These are phyloP conservation scores for Nectriaceae sp. DNA, from an alignment of 2,329 filamentous ascomycete genomes.

Conservation along the genomic window DNA sequence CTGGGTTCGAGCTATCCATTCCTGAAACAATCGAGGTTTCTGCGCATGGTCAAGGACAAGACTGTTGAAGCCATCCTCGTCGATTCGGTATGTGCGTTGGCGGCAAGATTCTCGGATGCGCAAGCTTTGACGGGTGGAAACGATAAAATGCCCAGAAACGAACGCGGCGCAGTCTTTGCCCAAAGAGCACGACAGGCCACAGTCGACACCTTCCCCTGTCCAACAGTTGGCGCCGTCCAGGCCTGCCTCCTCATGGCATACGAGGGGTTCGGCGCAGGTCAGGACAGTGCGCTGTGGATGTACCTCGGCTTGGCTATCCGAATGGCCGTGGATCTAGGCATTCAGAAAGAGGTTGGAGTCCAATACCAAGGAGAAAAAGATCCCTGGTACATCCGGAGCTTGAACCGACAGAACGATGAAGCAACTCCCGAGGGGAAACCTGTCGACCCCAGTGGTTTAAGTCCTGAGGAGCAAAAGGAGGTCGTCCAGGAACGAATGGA, in stretches of 20 bases:
- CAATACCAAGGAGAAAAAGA: conserved; percentile 58
- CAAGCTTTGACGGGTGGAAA: conserved; percentile 50
- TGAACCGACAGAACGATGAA: conserved; percentile 39
- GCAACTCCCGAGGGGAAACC: conserved; percentile 43
- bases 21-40: conserved; percentile 70
- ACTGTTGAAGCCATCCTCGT: conserved; percentile 81
- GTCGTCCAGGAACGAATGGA: conserved; percentile 82
- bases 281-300: conserved; percentile 92
- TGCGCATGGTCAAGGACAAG: conserved; percentile 78
- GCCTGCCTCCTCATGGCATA: conserved; percentile 83
- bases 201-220: conserved; percentile 80
- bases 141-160: conserved; percentile 55
- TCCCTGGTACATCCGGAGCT: conserved; percentile 49
- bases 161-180: conserved; percentile 77
- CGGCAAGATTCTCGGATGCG: conserved; percentile 76
- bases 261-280: conserved; percentile 84
- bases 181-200: conserved; percentile 81
- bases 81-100: conserved; percentile 80
- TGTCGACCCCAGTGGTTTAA: conserved; percentile 44
- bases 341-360: conserved; percentile 80
- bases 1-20: conserved; percentile 88
- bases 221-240: conserved; percentile 81
- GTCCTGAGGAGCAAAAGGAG: conserved; percentile 57
- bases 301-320: conserved; percentile 86
- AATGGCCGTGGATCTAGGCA: conserved; percentile 76